Conservation (phyloP, 129 eudicot species). For the Pulicaria dysenterica region DNA sequence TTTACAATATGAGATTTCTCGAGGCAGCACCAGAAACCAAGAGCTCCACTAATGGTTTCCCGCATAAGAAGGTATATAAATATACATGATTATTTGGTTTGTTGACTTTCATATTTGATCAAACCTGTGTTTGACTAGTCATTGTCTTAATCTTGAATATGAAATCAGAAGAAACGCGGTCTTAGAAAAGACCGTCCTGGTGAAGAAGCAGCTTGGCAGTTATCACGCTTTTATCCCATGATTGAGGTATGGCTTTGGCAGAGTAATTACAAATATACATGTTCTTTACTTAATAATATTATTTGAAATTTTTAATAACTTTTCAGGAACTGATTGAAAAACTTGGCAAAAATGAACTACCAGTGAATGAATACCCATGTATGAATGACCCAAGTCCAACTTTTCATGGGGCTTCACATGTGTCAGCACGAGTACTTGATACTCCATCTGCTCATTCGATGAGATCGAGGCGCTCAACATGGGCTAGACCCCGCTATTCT, state of each 20-base stretch:
- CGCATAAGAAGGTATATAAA: slow-evolving; percentile 43
- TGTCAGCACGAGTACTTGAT: slow-evolving; percentile 48
- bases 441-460: slow-evolving; percentile 65
- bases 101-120: slow-evolving; percentile 26
- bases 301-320: background rate
- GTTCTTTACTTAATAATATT: background rate
- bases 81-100: slow-evolving; percentile 1
- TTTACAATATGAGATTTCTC: slow-evolving; percentile 76
- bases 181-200: slow-evolving; percentile 79
- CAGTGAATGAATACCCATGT: slow-evolving; percentile 84
- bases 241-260: slow-evolving; percentile 60
- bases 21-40: slow-evolving; percentile 65
- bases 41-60: slow-evolving; percentile 42
- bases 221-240: slow-evolving; percentile 89
- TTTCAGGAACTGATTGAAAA: slow-evolving; percentile 87
- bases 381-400: slow-evolving; percentile 94
- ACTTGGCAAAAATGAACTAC: slow-evolving; percentile 71
- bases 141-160: slow-evolving; percentile 12
- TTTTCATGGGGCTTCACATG: slow-evolving; percentile 64
- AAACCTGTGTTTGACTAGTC: slow-evolving; percentile 4
- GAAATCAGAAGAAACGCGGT: slow-evolving; percentile 58
- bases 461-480: slow-evolving; percentile 77
- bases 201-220: slow-evolving; percentile 79
- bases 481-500: slow-evolving; percentile 80
- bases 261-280: background rate